phyloP scores from a whole-genome alignment of 2,329 filamentous ascomycete species.

The Cyanodermella asteris region DNA sequence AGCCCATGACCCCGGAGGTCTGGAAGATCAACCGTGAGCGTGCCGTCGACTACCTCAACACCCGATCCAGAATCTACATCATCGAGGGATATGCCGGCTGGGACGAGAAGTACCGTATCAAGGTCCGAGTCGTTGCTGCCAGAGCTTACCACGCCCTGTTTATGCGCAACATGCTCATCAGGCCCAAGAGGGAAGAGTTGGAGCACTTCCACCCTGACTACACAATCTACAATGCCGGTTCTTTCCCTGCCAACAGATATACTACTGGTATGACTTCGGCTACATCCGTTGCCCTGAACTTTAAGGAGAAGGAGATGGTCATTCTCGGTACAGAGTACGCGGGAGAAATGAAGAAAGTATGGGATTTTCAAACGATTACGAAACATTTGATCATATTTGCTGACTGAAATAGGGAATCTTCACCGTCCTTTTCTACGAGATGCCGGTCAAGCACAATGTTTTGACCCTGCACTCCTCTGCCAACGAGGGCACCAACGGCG shows the following conservation, averaged over 20 bases:
- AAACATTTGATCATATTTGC: no score
- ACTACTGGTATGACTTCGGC: conserved; percentile 97
- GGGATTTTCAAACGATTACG: no score
- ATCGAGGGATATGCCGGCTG: conserved; percentile 93
- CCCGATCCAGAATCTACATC: conserved; percentile 94
- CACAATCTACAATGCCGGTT: conserved; percentile 97
- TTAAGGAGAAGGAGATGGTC: conserved; percentile 99
- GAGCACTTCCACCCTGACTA: conserved; percentile 98
- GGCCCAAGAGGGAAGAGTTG: conserved; percentile 72
- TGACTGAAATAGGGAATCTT: no score
- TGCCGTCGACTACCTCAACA: conserved; percentile 98
- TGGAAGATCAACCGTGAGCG: conserved; percentile 99
- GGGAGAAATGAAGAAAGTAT: conserved; percentile 94
- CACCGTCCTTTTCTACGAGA: conserved; percentile 99
- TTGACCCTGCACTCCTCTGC: conserved; percentile 95
- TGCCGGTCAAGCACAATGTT: conserved; percentile 99
- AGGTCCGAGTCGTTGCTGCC: conserved; percentile 91
- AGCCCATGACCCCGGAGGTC: conserved; percentile 92
- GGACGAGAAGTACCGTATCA: conserved; percentile 96
- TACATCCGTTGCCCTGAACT: conserved; percentile 97
- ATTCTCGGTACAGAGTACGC: conserved; percentile 98
- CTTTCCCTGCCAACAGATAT: conserved; percentile 95
- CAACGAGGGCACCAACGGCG: conserved; percentile 84
- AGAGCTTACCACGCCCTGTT: conserved; percentile 98
- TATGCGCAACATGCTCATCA: conserved; percentile 99